Evolutionary conservation across 129 eudicot genomes (phyloP).

Genomic region (Daucus carota): DH1_v3.0 NC_030385.2:41092001-41092500

Average conservation of each 20-base stretch:
- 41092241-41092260: conserved; percentile 48
- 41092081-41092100: background rate
- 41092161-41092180: conserved; percentile 56
- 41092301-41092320: conserved; percentile 39
- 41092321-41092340: background rate
- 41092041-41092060: background rate
- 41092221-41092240: conserved; percentile 50
- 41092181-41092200: conserved; percentile 59
- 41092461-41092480: background rate
- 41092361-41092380: background rate
- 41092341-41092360: background rate
- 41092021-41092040: background rate
- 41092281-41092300: conserved; percentile 42
- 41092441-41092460: conserved; percentile 37
- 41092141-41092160: conserved; percentile 22
- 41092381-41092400: background rate
- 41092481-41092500: conserved; percentile 30
- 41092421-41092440: conserved; percentile 43
- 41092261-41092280: conserved; percentile 67
- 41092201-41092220: conserved; percentile 58
- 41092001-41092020: background rate
- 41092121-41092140: background rate
- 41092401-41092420: background rate
- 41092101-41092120: background rate
- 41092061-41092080: background rate